Evolutionary conservation across 1,139 yeast species (phyloP).

Genomic region (Kodamaea fungicola): DNA sequence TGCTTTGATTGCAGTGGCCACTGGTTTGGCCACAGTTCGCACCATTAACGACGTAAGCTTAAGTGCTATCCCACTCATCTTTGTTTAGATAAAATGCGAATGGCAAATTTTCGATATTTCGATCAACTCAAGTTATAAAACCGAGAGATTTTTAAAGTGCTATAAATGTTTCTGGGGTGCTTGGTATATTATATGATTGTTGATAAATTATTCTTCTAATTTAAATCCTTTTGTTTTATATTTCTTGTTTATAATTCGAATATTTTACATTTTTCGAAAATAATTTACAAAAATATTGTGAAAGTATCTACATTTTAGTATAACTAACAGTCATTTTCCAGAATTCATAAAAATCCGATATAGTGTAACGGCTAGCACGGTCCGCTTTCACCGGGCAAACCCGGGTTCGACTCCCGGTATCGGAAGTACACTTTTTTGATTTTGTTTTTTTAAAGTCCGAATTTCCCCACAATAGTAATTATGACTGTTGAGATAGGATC

Average conservation of each 20-base stretch:
- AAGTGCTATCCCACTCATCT: constrained; percentile 59
- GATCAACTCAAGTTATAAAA: no score
- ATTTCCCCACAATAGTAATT: constrained; percentile 3
- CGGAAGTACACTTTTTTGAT: constrained; percentile 33
- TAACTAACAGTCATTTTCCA: no score
- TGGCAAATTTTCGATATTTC: no score
- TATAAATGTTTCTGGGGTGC: background rate
- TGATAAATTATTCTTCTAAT: no score
- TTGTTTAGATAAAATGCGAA: background rate
- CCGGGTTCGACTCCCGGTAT: constrained; percentile 85
- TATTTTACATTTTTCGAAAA: no score
- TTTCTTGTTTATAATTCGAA: no score
- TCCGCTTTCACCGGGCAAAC: constrained; percentile 80
- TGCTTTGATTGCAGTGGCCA: constrained; percentile 66
- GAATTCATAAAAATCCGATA: constrained; percentile 45
- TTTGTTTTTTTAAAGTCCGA: background rate
- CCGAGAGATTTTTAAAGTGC: no score
- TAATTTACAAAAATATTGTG: no score
- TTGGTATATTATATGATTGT: background rate
- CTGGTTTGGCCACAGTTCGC: constrained; percentile 78
- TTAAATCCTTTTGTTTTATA: no score
- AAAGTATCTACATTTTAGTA: no score
- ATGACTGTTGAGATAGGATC: background rate
- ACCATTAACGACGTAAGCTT: constrained; percentile 73
- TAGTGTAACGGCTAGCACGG: constrained; percentile 84